Base-by-base conservation (phyloP, 371 early-diverging fungal genomes). In the Conidiobolus incongruus region DNA sequence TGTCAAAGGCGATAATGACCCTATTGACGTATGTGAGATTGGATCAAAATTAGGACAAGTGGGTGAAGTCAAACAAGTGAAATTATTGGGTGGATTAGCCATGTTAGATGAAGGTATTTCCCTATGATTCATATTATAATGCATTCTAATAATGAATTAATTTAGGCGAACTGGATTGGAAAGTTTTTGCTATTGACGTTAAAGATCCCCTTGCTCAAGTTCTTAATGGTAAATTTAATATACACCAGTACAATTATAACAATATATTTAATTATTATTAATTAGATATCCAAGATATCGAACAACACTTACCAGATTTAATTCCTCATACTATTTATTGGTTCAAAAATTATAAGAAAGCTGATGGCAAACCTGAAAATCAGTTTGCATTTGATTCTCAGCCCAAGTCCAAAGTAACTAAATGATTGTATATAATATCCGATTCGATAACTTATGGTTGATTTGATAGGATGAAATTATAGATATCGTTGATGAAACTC, bases 151-250 rank as follows among this genome's bases (percentile, higher is more conserved):
- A n/a, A n/a, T n/a, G n/a, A n/a, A n/a, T n/a, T n/a, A n/a, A n/a
- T n/a, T n/a, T n/a, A n/a, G 71, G 89, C 44, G 99, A 98, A 67
- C 94, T 97, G 33, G 99, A 98, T 72, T 98, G 98, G 98, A 98
- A 98, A 66, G 72, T 98, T 38, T 68, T 98, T 47, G 89, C 77
- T 47, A 92, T 98, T 47, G 95, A 95, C 56, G 62, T 79, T 46
- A 84, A 77, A 51, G 99, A 98, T 65, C 88, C 88, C 11, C 61
- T 87, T 47, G 94, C 93, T 17, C 45, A 65, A 53, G 81, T 88
- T 63, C 58, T 98, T 44, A 91, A 93, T 66, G 77, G 64, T n/a
- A n/a, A n/a, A n/a, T n/a, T n/a, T n/a, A n/a, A n/a, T n/a, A n/a
- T n/a, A n/a, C n/a, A n/a, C n/a, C n/a, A n/a, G n/a, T n/a, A n/a